A percentile compares a stretch with the other conserved stretches of the same genome.
Conservation (phyloP, 495 filamentous ascomycete species). For the Lasiosphaeria hispida region DNA sequence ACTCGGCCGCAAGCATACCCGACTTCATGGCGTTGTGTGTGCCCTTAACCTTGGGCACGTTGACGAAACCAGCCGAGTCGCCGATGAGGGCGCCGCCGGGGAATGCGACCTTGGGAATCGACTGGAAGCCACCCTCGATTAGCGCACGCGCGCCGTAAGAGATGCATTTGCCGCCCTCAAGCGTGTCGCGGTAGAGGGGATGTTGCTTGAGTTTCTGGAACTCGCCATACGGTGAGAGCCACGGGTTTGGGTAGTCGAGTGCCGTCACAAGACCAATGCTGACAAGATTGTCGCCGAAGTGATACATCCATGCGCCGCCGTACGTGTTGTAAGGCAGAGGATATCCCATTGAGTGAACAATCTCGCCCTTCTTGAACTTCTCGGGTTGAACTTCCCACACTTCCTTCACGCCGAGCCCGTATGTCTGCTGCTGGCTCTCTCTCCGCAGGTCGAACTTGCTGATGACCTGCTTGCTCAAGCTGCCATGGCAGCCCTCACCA, state of each 20-base stretch:
- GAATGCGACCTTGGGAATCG: slow-evolving; percentile 94
- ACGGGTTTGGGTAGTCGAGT: slow-evolving; percentile 94
- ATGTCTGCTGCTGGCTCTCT: slow-evolving; percentile 90
- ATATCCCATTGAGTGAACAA: slow-evolving; percentile 91
- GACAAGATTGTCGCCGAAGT: slow-evolving; percentile 97
- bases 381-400: slow-evolving; percentile 95
- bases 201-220: slow-evolving; percentile 99
- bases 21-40: slow-evolving; percentile 97
- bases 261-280: slow-evolving; percentile 91
- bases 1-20: slow-evolving; percentile 94
- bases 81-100: slow-evolving; percentile 95
- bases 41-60: slow-evolving; percentile 98
- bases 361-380: slow-evolving; percentile 83
- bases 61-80: slow-evolving; percentile 94
- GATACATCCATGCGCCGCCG: slow-evolving; percentile 97
- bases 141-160: slow-evolving; percentile 93
- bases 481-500: slow-evolving; percentile 94
- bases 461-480: slow-evolving; percentile 89
- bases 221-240: slow-evolving; percentile 91
- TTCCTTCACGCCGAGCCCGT: slow-evolving; percentile 91
- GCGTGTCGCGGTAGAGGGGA: slow-evolving; percentile 73
- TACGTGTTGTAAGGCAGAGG: slow-evolving; percentile 87
- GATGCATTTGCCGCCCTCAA: slow-evolving; percentile 95
- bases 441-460: slow-evolving; percentile 91
- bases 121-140: slow-evolving; percentile 96